Base-by-base conservation (phyloP, 2,329 filamentous ascomycete genomes). In the Zasmidium cellare region DNA sequence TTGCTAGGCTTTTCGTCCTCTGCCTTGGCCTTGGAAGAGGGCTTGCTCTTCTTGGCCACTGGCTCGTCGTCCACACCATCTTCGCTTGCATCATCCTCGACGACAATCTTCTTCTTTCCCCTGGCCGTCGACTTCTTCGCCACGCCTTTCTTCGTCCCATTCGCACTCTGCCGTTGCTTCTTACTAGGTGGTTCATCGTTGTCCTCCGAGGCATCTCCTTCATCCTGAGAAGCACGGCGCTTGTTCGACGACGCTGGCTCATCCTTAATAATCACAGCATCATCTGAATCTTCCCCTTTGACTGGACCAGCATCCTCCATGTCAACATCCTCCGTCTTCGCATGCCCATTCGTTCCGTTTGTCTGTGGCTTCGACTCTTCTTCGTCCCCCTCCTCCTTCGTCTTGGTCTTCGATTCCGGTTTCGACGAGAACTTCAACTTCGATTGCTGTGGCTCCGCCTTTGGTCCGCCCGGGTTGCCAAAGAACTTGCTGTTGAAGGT, bases 401-500 rank as follows among this genome's bases (percentile, higher is more conserved):
- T 55, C 38, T 69, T 65, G 9, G 57, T 38, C 50, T 64, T 65
- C 1, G 55, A 18, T 18, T 66, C 60, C 18, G 67, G 49, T 44
- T 72, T 74, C 6, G 71, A 69, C 14, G 86, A 85, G 70, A 96
- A 96, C 0, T 88, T 83, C 41, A 96, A 78, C 66, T 87, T 94
- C 1, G 90, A 88, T 74, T 96, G 91, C 72, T 91, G 88, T 38
- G 83, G 81, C 18, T 83, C 78, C 0, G 82, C 75, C 65, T 82
- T 83, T 3, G 81, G 74, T 51, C 85, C 87, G 67, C 84, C 84
- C 23, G 83, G 80, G 45, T 84, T 82, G 19, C 85, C 85, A 71
- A 97, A 96, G 78, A 96, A 97, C 73, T 93, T 94, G 61, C 93
- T 97, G 64, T 56, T 1, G n/a, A 1, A 31, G 16, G 22, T 57